These are phyloP conservation scores for Suillus spraguei DNA, from an alignment of 768 basidiomycete species.

Conservation along the genomic window DNA sequence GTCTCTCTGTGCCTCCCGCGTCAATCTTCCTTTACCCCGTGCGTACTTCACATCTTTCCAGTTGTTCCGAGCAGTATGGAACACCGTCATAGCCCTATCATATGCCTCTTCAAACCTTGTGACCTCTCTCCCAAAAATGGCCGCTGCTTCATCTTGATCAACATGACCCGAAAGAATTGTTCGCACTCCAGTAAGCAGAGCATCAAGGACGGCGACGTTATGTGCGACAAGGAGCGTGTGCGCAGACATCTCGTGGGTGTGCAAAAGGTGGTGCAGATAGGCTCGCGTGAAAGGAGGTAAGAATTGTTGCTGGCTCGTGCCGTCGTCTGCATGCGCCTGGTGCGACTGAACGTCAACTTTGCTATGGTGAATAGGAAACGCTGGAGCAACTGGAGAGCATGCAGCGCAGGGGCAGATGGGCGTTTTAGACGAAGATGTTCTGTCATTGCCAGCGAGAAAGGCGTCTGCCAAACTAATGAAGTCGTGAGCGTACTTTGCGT, in stretches of 20 bases:
- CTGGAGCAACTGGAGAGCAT: slow-evolving; percentile 50
- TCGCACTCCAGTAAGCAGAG: slow-evolving; percentile 66
- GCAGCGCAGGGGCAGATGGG: slow-evolving; percentile 53
- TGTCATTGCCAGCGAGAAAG: slow-evolving; percentile 32
- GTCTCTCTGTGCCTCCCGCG: slow-evolving; percentile 51
- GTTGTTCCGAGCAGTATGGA: slow-evolving; percentile 51
- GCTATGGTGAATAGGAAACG: slow-evolving; percentile 47
- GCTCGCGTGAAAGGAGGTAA: slow-evolving; percentile 49
- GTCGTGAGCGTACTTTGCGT: slow-evolving; percentile 56
- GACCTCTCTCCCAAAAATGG: slow-evolving; percentile 47
- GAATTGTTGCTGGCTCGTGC: slow-evolving; percentile 14
- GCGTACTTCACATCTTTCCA: slow-evolving; percentile 73
- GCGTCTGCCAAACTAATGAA: slow-evolving; percentile 47
- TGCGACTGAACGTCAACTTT: slow-evolving; percentile 37
- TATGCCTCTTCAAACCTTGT: slow-evolving; percentile 52
- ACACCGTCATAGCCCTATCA: slow-evolving; percentile 47
- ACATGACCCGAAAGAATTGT: slow-evolving; percentile 20
- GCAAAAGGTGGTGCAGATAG: slow-evolving; percentile 83
- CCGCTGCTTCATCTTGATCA: slow-evolving; percentile 9
- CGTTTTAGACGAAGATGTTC: background rate
- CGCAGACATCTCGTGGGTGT: slow-evolving; percentile 90
- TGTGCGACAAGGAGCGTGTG: slow-evolving; percentile 76
- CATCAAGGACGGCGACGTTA: slow-evolving; percentile 68
- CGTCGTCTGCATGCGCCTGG: background rate
- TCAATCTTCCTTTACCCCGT: slow-evolving; percentile 75